phyloP scores from a whole-genome alignment of 2,329 filamentous ascomycete species.

The Fusarium nisikadoi region DNA sequence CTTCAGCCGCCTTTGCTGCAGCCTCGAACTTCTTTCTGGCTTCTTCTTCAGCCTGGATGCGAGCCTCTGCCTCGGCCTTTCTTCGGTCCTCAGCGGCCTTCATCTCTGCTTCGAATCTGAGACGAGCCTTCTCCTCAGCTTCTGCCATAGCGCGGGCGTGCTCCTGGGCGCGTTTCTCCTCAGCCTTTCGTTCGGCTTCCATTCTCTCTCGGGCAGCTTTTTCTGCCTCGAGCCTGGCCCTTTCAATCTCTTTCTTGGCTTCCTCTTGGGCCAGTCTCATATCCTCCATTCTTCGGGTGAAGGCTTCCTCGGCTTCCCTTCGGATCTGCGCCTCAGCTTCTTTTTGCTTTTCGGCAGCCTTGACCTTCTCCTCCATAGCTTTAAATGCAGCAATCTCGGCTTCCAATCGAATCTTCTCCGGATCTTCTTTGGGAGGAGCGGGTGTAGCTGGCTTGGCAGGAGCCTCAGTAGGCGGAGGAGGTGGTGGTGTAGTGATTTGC shows the following conservation, averaged over 20 bases:
- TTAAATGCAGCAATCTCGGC: slow-evolving; percentile 66
- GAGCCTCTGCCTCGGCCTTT: slow-evolving; percentile 60
- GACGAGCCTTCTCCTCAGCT: slow-evolving; percentile 58
- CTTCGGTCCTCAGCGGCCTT: slow-evolving; percentile 56
- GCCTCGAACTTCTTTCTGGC: slow-evolving; percentile 59
- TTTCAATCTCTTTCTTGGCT: slow-evolving; percentile 53
- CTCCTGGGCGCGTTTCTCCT: slow-evolving; percentile 51
- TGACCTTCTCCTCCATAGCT: slow-evolving; percentile 57
- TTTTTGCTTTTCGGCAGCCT: slow-evolving; percentile 57
- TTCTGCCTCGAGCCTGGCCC: slow-evolving; percentile 48
- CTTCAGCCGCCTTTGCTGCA: slow-evolving; percentile 54
- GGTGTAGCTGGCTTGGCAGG: slow-evolving; percentile 56
- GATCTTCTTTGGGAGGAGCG: slow-evolving; percentile 57
- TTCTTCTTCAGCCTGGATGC: slow-evolving; percentile 57
- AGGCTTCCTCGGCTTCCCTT: slow-evolving; percentile 59
- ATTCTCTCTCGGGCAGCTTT: slow-evolving; percentile 60
- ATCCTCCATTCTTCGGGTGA: slow-evolving; percentile 42
- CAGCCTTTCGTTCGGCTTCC: slow-evolving; percentile 48
- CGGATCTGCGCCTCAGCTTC: slow-evolving; percentile 58
- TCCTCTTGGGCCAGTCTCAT: slow-evolving; percentile 42
- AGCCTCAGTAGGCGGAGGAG: slow-evolving; percentile 52
- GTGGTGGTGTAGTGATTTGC: slow-evolving; percentile 45
- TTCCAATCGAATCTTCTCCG: slow-evolving; percentile 70
- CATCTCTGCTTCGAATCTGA: slow-evolving; percentile 59
- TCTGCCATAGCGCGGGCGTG: slow-evolving; percentile 58